These are phyloP conservation scores for Mycena chlorophos DNA, from an alignment of 768 basidiomycete genomes.

Conservation along the genomic window DNA sequence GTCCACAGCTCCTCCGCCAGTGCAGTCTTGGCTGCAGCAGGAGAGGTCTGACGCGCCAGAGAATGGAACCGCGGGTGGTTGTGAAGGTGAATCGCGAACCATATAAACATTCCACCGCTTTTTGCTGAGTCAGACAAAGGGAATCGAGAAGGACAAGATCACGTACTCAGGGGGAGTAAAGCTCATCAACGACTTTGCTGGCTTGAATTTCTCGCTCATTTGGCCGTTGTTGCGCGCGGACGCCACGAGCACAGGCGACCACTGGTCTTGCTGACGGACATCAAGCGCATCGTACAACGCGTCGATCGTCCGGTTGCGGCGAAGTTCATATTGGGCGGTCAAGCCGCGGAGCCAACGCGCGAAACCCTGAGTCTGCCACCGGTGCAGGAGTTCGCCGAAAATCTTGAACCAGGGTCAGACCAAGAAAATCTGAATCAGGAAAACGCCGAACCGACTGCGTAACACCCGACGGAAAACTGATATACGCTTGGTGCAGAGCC, in stretches of 20 bases:
- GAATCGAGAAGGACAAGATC: not conserved
- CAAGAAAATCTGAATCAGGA: constrained; percentile 2
- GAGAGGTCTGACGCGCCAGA: constrained; percentile 14
- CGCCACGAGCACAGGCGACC: constrained; percentile 12
- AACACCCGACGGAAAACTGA: constrained; percentile 55
- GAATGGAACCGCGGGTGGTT: constrained; percentile 21
- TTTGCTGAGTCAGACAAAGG: not conserved
- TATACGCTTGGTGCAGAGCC: constrained; percentile 34
- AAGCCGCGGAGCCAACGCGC: constrained; percentile 21
- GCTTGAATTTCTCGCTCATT: constrained; percentile 18
- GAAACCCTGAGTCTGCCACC: constrained; percentile 13
- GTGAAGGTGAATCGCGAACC: constrained; percentile 22
- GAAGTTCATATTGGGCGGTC: constrained; percentile 21
- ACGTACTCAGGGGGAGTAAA: constrained; percentile 21
- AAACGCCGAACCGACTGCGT: constrained; percentile 51
- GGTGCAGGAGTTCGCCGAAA: constrained; percentile 15
- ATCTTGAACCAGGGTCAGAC: constrained; percentile 1
- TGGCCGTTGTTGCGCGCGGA: constrained; percentile 11
- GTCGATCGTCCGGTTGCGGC: constrained; percentile 20
- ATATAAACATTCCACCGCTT: constrained; percentile 24
- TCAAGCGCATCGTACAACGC: constrained; percentile 16
- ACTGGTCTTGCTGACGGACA: constrained; percentile 3
- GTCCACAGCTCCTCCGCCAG: constrained; percentile 16
- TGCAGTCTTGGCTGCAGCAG: constrained; percentile 16
- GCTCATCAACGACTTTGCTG: constrained; percentile 16